These are phyloP conservation scores for Echites panduratus DNA, from an alignment of 257 asterid species.

Conservation along the genomic window DNA sequence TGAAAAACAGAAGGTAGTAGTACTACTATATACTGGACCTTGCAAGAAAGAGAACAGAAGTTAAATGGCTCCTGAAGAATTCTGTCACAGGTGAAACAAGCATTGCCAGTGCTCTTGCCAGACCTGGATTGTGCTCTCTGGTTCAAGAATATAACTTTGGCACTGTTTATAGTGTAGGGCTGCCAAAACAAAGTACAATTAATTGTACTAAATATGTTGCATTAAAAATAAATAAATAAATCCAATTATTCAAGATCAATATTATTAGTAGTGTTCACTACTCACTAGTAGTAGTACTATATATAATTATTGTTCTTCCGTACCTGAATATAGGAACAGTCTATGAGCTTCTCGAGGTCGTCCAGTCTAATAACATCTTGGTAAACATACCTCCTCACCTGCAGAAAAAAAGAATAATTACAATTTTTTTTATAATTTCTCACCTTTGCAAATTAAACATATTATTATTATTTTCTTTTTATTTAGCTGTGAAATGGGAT, in stretches of 20 bases:
- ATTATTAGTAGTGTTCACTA: not conserved
- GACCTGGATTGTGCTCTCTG: conserved; percentile 62
- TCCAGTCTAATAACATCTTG: conserved; percentile 78
- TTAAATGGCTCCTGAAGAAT: conserved; percentile 75
- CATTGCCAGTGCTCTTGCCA: conserved; percentile 55
- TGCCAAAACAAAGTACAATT: conserved; percentile 27
- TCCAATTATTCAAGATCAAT: not conserved
- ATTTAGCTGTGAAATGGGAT: too few species aligned
- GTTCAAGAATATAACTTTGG: conserved; percentile 81
- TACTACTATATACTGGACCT: conserved; percentile 33
- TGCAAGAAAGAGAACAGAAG: conserved; percentile 94
- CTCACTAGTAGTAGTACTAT: too few species aligned
- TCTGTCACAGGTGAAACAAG: conserved; percentile 81
- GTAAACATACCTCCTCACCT: conserved; percentile 88
- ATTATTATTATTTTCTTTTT: not conserved
- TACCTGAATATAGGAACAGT: conserved; percentile 72
- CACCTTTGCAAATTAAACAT: not conserved
- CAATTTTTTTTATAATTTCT: not conserved
- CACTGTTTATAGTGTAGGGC: conserved; percentile 87
- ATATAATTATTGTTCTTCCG: too few species aligned
- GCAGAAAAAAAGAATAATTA: conserved; percentile 5
- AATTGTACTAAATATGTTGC: not conserved
- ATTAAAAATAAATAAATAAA: not conserved
- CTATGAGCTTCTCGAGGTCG: conserved; percentile 76
- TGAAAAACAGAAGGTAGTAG: too few species aligned